Evolutionary conservation across 129 eudicot genomes (phyloP).

Genomic region (Flaveria trinervia): DNA sequence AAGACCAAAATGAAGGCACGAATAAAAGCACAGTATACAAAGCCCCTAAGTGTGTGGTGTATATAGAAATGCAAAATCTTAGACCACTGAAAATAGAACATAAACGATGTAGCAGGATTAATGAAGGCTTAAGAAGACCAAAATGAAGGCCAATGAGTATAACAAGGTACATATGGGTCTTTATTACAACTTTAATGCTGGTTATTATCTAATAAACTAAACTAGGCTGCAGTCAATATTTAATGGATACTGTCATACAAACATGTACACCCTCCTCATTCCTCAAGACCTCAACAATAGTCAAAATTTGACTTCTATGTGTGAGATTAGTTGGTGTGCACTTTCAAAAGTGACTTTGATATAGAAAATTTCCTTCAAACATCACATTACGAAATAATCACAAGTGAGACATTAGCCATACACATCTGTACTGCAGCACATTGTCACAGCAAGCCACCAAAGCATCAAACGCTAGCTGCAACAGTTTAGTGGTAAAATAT

Average conservation of each 20-base stretch:
- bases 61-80: conserved; percentile 1
- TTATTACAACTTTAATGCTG: not conserved
- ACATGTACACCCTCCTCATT: not conserved
- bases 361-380: not conserved
- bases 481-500: conserved; percentile 13
- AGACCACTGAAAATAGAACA: not conserved
- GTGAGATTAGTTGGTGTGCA: not conserved
- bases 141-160: not conserved
- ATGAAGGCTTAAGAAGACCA: not conserved
- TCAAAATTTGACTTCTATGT: not conserved
- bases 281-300: not conserved
- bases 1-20: not conserved
- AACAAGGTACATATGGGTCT: not conserved
- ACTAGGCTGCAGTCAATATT: not conserved
- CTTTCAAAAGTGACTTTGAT: not conserved
- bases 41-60: not conserved
- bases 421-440: not conserved
- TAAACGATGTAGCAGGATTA: not conserved
- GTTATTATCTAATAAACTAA: conserved; percentile 5
- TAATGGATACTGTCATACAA: not conserved
- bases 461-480: conserved; percentile 6
- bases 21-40: not conserved
- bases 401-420: not conserved
- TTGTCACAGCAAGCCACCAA: conserved; percentile 4
- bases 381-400: not conserved